A percentile compares a stretch with the other conserved stretches of the same genome.
phyloP scores from a whole-genome alignment of 495 filamentous ascomycete species.

The Xeromyces bisporus region DNA sequence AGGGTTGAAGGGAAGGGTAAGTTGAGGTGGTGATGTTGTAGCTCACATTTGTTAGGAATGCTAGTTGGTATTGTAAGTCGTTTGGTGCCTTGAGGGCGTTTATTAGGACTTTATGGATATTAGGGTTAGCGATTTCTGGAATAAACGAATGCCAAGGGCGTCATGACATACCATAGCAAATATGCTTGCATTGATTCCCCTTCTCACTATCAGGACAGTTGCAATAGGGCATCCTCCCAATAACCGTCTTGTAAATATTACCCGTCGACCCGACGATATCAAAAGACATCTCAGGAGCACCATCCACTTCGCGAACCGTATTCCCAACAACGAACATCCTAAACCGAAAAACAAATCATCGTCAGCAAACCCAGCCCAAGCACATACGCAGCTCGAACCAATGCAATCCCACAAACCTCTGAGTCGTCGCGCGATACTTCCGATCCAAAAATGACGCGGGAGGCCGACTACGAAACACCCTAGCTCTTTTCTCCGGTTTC shows the following conservation, averaged over 20 bases:
- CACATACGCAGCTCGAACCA: neutral
- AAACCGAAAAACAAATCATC: neutral
- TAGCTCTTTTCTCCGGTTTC: constrained; percentile 21
- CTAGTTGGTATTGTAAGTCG: constrained; percentile 57
- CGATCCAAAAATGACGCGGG: constrained; percentile 25
- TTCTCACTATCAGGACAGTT: constrained; percentile 45
- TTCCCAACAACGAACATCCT: constrained; percentile 45
- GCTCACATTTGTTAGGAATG: constrained; percentile 40
- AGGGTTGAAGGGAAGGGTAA: neutral
- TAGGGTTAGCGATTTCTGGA: no score
- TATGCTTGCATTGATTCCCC: constrained; percentile 64
- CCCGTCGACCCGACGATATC: constrained; percentile 59
- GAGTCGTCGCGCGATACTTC: constrained; percentile 25
- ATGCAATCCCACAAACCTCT: constrained; percentile 16
- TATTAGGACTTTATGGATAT: constrained; percentile 43
- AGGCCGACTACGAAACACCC: constrained; percentile 20
- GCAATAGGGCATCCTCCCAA: constrained; percentile 43
- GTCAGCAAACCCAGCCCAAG: neutral
- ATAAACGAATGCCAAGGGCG: no score
- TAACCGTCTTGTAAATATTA: constrained; percentile 50
- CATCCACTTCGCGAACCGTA: constrained; percentile 20
- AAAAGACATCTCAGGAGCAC: constrained; percentile 36
- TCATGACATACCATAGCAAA: constrained; percentile 37
- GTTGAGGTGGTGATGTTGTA: neutral
- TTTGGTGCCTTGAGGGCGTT: constrained; percentile 46